A percentile compares a stretch with the other conserved stretches of the same genome.
These are phyloP conservation scores for Moesziomyces sp. DNA, from an alignment of 1,284 basidiomycete species.

Conservation along the genomic window DNA sequence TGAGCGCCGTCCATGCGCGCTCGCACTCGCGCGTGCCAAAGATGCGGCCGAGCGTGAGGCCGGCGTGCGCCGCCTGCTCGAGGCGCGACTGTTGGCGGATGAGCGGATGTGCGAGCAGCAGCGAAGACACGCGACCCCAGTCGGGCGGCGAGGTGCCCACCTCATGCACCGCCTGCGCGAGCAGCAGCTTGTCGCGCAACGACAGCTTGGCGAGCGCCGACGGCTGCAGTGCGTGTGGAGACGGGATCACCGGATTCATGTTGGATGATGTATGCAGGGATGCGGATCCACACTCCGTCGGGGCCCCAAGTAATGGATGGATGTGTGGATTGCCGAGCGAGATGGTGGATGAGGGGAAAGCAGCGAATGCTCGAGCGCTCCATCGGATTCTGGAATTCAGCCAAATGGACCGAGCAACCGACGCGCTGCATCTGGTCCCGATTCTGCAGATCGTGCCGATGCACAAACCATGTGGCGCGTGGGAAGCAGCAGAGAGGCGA, in stretches of 20 bases:
- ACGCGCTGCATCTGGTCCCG: no score
- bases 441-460: no score
- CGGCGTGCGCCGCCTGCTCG: constrained; percentile 49
- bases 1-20: constrained; percentile 55
- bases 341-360: no score
- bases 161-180: constrained; percentile 63
- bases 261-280: background rate
- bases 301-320: no score
- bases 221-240: constrained; percentile 37
- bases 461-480: no score
- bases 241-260: constrained; percentile 46
- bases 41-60: constrained; percentile 52
- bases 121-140: constrained; percentile 54
- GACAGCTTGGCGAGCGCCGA: constrained; percentile 46
- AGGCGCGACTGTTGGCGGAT: constrained; percentile 49
- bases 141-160: constrained; percentile 56
- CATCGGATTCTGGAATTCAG: no score
- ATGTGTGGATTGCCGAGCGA: no score
- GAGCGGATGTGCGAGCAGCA: constrained; percentile 57
- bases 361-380: no score
- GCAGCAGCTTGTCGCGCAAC: constrained; percentile 60
- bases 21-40: constrained; percentile 61
- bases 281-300: no score
- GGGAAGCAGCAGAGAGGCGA: no score
- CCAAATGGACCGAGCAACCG: no score